Percentiles rank a stretch among this genome's conserved stretches.
These are phyloP conservation scores for Tolypocladium nubicola DNA, from an alignment of 2,329 filamentous ascomycete genomes.

Conservation along the genomic window DNA sequence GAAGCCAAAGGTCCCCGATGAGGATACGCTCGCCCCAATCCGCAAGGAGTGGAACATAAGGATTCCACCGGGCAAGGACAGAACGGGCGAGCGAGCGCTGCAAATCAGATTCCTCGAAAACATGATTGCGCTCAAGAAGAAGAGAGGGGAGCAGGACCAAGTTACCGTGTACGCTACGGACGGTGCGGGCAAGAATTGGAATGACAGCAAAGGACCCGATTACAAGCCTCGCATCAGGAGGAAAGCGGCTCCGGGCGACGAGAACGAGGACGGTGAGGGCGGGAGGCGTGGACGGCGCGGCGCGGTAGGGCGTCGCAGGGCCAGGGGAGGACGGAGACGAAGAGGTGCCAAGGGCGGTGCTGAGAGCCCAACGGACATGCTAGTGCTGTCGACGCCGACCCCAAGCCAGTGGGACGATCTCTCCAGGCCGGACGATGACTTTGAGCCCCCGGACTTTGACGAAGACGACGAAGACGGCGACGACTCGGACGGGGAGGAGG, in stretches of 20 bases:
- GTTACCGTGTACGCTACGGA: slow-evolving; percentile 49
- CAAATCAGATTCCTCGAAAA: slow-evolving; percentile 52
- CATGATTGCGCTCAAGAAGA: slow-evolving; percentile 53
- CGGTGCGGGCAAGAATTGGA: slow-evolving; percentile 28
- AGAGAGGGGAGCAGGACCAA: slow-evolving; percentile 52
- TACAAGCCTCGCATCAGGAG: slow-evolving; percentile 22
- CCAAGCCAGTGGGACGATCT: slow-evolving; percentile 24
- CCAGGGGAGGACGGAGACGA: slow-evolving; percentile 9
- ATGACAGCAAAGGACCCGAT: slow-evolving; percentile 30
- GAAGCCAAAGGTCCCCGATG: slow-evolving; percentile 28
- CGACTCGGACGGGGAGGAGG: slow-evolving; percentile 7
- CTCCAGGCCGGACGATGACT: slow-evolving; percentile 12
- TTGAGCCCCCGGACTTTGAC: slow-evolving; percentile 8
- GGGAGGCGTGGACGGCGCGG: background rate
- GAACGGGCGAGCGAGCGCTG: slow-evolving; percentile 34
- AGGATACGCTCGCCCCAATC: slow-evolving; percentile 26
- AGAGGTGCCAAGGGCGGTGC: slow-evolving; percentile 6
- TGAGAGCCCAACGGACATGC: background rate
- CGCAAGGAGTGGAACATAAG: slow-evolving; percentile 32
- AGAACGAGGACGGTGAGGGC: slow-evolving; percentile 13
- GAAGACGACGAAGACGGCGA: slow-evolving; percentile 12
- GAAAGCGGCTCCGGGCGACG: slow-evolving; percentile 5
- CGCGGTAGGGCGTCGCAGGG: slow-evolving; percentile 9
- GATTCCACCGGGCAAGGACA: slow-evolving; percentile 33
- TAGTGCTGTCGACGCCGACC: slow-evolving; percentile 21